These are phyloP conservation scores for Exophiala viscosa DNA, from an alignment of 2,329 filamentous ascomycete genomes.

Conservation along the genomic window DNA sequence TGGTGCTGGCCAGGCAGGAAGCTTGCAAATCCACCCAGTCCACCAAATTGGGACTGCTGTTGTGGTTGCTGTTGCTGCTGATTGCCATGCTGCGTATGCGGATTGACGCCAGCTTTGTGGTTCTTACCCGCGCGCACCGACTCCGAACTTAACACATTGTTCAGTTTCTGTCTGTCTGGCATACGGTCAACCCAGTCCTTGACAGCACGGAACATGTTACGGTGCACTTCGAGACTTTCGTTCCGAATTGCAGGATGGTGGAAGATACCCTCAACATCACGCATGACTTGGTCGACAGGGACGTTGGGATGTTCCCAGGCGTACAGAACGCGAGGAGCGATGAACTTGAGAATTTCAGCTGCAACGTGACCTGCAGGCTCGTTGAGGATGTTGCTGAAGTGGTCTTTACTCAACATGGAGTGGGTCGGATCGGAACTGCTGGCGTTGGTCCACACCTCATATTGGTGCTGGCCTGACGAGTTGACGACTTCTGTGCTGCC, in stretches of 20 bases:
- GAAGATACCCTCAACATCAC: constrained; percentile 77
- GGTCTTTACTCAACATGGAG: constrained; percentile 78
- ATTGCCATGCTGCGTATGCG: constrained; percentile 10
- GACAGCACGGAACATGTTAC: constrained; percentile 84
- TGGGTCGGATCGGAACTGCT: constrained; percentile 74
- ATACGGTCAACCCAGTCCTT: constrained; percentile 73
- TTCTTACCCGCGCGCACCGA: constrained; percentile 82
- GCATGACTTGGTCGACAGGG: constrained; percentile 74
- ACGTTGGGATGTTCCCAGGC: constrained; percentile 88
- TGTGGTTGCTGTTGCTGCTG: constrained; percentile 10
- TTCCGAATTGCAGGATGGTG: constrained; percentile 85
- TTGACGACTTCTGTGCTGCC: constrained; percentile 70
- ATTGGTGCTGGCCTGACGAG: constrained; percentile 69
- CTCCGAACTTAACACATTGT: constrained; percentile 73
- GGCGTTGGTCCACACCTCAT: constrained; percentile 75
- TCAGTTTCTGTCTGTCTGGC: constrained; percentile 64
- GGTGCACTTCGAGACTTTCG: constrained; percentile 72
- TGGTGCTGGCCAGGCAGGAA: constrained; percentile 18
- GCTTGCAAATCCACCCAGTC: constrained; percentile 16
- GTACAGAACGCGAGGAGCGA: constrained; percentile 80
- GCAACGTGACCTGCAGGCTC: constrained; percentile 72
- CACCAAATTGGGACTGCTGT: constrained; percentile 14
- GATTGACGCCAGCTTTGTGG: constrained; percentile 49
- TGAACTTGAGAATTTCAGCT: constrained; percentile 75
- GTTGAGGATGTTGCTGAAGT: constrained; percentile 76